Base-by-base conservation (phyloP, 1,139 yeast species). In the Blastobotrys ciferrii region DNA sequence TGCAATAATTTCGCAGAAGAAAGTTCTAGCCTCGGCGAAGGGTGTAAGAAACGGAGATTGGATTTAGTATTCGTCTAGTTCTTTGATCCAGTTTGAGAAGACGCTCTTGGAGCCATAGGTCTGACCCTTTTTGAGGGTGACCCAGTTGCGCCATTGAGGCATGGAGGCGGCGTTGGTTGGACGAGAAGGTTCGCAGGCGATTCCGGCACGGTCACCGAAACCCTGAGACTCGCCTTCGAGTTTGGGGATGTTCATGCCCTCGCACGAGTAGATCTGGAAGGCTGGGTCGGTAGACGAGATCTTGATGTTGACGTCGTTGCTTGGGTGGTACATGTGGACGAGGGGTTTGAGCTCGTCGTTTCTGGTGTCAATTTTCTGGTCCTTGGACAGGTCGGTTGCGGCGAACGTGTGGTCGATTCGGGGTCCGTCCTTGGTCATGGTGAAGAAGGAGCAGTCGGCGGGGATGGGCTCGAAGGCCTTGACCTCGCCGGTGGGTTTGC, bases 241-340 rank as follows among this genome's bases (percentile, higher is more conserved):
- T 30, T 49, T 51, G 6, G 61, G 63, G 38, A 74, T 69, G 50
- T 73, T 59, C 49, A 76, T 71, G 47, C 70, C 70, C 55, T 78
- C 82, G 31, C 86, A 86, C 32, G 87, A 80, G 65, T 82, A 83
- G 47, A 83, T 71, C 64, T 82, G 88, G 72, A 79, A 81, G 3
- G 81, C 69, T 4, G 89, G 89, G 54, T 83, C 89, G 1, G 88
- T 82, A 7, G 86, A 71, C 23, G 67, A 63, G 13, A 78, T 76
- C 13, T 64, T 65, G 41, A 83, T 60, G 42, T 70, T 69, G 42
- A 75, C 63, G 12, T 68, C 63, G 6, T 82, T 67, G 23, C 68
- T 68, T 18, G 81, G 78, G 58, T 77, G 76, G 20, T 67, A 65
- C n/a, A 81, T 78, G 57, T 71, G 75, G 32, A 75, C 67, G 14